Evolutionary conservation across 192 early-diverging fungal species (phyloP).

Genomic region (Rhizophagus clarus): DNA sequence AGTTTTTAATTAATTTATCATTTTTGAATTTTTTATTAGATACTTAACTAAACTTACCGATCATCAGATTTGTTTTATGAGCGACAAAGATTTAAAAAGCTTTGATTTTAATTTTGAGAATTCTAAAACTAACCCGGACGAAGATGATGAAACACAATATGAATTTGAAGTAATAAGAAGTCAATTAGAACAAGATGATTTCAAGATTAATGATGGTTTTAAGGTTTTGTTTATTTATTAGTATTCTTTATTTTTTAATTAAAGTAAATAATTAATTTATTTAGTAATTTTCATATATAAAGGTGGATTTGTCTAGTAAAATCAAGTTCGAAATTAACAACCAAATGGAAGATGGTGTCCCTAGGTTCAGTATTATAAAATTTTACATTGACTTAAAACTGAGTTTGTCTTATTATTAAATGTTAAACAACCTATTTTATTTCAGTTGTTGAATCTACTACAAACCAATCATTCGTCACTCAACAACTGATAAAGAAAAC

Average conservation of each 20-base stretch:
- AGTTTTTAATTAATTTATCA: background rate
- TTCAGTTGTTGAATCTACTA: conserved; percentile 10
- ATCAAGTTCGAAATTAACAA: background rate
- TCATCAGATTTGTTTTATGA: conserved; percentile 31
- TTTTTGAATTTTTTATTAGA: background rate
- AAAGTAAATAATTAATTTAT: background rate
- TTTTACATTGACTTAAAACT: too few relatives aligned
- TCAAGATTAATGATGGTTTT: conserved; percentile 2
- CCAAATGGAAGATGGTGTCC: background rate
- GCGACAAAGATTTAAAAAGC: conserved; percentile 20
- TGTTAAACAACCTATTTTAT: too few relatives aligned
- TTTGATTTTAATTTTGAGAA: conserved; percentile 7
- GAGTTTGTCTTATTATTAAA: background rate
- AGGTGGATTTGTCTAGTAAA: background rate
- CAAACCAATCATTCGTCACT: conserved; percentile 11
- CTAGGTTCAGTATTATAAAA: background rate
- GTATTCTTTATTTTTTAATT: background rate
- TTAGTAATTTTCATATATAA: too few relatives aligned
- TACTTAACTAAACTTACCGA: conserved; percentile 31
- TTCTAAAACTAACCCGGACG: background rate
- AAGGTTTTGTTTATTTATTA: too few relatives aligned
- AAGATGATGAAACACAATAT: background rate
- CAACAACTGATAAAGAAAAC: background rate
- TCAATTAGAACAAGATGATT: conserved; percentile 19
- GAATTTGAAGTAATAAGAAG: conserved; percentile 20